Evolutionary conservation across 2,329 filamentous ascomycete species (phyloP), one percentile per base, ranked within the genome.

Genomic region (Orbilia oligospora): DNA sequence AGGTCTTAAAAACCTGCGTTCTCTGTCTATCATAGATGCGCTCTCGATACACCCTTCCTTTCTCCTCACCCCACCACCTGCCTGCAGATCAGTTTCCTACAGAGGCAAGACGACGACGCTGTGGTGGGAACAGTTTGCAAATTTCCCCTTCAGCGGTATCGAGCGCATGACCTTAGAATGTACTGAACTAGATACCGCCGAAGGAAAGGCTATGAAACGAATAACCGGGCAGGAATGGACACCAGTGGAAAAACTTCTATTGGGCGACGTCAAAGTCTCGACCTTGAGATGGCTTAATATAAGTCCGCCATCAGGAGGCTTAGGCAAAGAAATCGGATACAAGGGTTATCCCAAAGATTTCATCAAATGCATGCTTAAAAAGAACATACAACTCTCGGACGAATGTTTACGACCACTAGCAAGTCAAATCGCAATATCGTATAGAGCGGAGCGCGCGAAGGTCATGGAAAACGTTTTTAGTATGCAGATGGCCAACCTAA

Each of bases 321-420:
- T 53, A 1, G 14, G 14, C 12, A 27, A 16, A 53, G 16, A 66
- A 5, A 24, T 30, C 27, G 20, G 27, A 20, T 22, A 5, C 12
- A 22, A 33, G 3, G n/a, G 16, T 6, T 66, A 66, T 24, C 63
- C 46, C 1, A 4, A n/a, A 18, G 63, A 51, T 27, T 46, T 66
- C 27, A 3, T 66, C n/a, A 3, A 18, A 33, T 66, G 24, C 30
- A 36, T 36, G 9, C 33, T 36, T 36, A 36, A 36, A 9, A 36
- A 12, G 33, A 36, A 36, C 33, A 4, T 8, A 8, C 33, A 36
- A 36, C 33, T 36, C 10, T 44, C 64, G 6, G 5, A 20, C 4
- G 27, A 55, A n/a, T 27, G 64, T 27, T 41, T n/a, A 27, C 3
- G 0, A 8, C 49, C 53, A 8, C 5, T 41, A 16, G 14, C 33